Conservation (phyloP, 768 basidiomycete genomes). For the Pleurotus pulmonarius region DNA sequence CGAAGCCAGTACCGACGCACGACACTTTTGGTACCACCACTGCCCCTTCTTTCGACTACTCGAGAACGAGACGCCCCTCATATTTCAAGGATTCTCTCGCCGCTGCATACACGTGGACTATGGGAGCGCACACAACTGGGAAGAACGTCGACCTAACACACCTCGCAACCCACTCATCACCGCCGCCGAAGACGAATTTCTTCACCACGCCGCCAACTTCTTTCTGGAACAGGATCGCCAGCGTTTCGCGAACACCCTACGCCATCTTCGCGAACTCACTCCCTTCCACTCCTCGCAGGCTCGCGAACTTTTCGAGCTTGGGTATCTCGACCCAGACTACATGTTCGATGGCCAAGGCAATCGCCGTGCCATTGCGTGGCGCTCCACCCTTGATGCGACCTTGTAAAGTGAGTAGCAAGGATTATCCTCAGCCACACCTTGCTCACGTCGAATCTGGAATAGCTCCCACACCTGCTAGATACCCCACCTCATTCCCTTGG, state of each 20-base stretch:
- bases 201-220: not conserved
- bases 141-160: not conserved
- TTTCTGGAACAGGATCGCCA: not conserved
- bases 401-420: not conserved
- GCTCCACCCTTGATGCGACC: not conserved
- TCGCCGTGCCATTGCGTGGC: not conserved
- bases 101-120: not conserved
- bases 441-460: not conserved
- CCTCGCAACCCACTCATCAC: not conserved
- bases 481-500: not conserved
- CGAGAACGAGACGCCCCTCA: not conserved
- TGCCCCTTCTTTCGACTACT: not conserved
- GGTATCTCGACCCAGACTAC: not conserved
- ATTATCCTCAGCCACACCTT: not conserved
- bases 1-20: not conserved
- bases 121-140: not conserved
- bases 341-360: not conserved
- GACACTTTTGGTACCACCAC: constrained; percentile 2
- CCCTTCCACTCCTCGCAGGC: not conserved
- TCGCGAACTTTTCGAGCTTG: not conserved
- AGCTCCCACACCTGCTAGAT: not conserved
- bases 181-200: constrained; percentile 3
- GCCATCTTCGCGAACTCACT: not conserved
- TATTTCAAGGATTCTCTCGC: constrained; percentile 4
- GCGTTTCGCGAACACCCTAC: not conserved